A percentile compares a stretch with the other conserved stretches of the same genome.
These are phyloP conservation scores for Pseudomonodictys pantanalensis DNA, from an alignment of 495 filamentous ascomycete species.

Conservation along the genomic window DNA sequence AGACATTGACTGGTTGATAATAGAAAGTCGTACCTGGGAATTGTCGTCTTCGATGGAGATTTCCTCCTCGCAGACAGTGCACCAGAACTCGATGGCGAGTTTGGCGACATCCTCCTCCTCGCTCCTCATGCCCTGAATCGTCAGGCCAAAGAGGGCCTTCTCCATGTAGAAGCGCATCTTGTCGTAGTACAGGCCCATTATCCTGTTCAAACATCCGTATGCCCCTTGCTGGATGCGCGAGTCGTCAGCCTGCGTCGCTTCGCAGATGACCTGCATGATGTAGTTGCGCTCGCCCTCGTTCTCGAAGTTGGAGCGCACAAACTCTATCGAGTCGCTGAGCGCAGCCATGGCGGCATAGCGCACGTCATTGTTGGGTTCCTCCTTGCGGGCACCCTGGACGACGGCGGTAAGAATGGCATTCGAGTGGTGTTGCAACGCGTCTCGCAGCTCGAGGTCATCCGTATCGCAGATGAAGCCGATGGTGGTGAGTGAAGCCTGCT, in stretches of 20 bases:
- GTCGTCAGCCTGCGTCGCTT: slow-evolving; percentile 91
- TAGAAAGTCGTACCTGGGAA: slow-evolving; percentile 56
- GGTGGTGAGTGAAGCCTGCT: slow-evolving; percentile 88
- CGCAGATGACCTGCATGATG: slow-evolving; percentile 99
- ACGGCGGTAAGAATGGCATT: slow-evolving; percentile 98
- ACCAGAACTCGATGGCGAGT: slow-evolving; percentile 98
- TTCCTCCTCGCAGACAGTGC: slow-evolving; percentile 98
- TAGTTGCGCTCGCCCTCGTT: slow-evolving; percentile 99
- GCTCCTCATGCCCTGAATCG: slow-evolving; percentile 98
- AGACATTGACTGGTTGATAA: neutral
- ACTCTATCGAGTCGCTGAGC: slow-evolving; percentile 94
- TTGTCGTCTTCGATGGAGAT: slow-evolving; percentile 97
- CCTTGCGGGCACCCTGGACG: slow-evolving; percentile 93
- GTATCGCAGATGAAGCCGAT: slow-evolving; percentile 98
- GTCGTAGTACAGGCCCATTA: slow-evolving; percentile 97
- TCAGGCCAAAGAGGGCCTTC: slow-evolving; percentile 96
- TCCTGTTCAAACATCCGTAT: slow-evolving; percentile 94
- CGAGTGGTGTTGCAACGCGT: slow-evolving; percentile 77
- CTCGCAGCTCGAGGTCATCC: slow-evolving; percentile 80
- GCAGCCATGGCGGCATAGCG: slow-evolving; percentile 88
- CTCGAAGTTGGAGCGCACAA: slow-evolving; percentile 95
- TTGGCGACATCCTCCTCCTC: slow-evolving; percentile 97
- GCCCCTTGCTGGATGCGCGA: slow-evolving; percentile 88
- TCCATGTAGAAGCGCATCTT: slow-evolving; percentile 99
- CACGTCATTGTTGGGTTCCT: slow-evolving; percentile 86